These are phyloP conservation scores for Ascosphaera pollenicola DNA, from an alignment of 2,329 filamentous ascomycete genomes.

Conservation along the genomic window DNA sequence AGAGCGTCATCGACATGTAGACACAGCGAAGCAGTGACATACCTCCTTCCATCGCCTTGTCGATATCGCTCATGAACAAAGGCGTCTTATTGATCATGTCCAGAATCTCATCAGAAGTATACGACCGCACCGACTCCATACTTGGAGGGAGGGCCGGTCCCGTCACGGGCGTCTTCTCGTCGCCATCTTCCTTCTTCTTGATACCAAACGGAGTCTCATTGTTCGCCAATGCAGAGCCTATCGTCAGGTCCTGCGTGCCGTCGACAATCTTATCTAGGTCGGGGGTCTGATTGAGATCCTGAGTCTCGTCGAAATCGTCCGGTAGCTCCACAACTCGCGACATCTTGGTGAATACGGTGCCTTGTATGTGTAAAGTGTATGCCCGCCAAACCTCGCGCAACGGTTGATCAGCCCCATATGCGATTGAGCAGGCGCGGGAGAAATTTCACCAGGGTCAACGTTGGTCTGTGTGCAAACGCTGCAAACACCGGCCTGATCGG, in stretches of 20 bases:
- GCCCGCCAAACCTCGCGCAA: too few species aligned
- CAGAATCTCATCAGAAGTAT: slow-evolving; percentile 37
- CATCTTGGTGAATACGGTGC: too few species aligned
- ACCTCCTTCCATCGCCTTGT: slow-evolving; percentile 34
- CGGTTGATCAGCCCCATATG: too few species aligned
- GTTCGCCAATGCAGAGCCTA: slow-evolving; percentile 2
- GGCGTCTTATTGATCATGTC: slow-evolving; percentile 49
- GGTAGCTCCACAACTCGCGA: slow-evolving; percentile 30
- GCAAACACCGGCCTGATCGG: too few species aligned
- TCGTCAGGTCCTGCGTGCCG: not conserved
- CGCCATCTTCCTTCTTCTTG: slow-evolving; percentile 12
- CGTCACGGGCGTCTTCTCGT: slow-evolving; percentile 10
- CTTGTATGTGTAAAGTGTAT: not conserved
- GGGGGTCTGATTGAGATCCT: slow-evolving; percentile 19
- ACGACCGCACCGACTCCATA: slow-evolving; percentile 33
- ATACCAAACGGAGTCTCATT: slow-evolving; percentile 19
- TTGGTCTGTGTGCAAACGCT: too few species aligned
- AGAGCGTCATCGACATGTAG: not conserved
- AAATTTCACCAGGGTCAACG: too few species aligned
- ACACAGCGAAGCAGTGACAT: slow-evolving; percentile 5
- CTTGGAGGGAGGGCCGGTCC: slow-evolving; percentile 31
- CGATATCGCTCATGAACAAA: slow-evolving; percentile 89
- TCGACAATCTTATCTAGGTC: slow-evolving; percentile 1
- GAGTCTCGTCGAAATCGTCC: slow-evolving; percentile 26
- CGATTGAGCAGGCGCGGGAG: too few species aligned